Evolutionary conservation across 2,329 filamentous ascomycete genomes (phyloP), one percentile per base, ranked within the genome.

Genomic region (Claviceps cyperi): DNA sequence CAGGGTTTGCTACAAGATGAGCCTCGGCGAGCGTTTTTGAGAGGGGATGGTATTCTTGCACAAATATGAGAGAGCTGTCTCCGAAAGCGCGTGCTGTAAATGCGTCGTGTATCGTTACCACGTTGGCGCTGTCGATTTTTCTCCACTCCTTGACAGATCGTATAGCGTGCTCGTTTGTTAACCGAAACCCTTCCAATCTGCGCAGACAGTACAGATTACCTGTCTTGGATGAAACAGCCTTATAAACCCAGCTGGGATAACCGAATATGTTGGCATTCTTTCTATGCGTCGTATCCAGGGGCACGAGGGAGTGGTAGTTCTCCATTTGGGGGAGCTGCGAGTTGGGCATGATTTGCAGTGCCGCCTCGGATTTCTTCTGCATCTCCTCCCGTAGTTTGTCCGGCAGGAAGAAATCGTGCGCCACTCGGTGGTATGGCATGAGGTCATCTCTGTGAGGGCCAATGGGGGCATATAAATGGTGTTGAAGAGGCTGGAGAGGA

Each of bases 61-160:
- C 89, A 60, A 98, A 85, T 46, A 98, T 84, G 50, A 98, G 76
- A 3, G 92, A 97, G 66, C 87, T 94, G 64, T 97, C 92, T 50
- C 88, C 87, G 65, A 98, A 98, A 24, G 84, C 86, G 53, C 89
- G 76, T 13, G 88, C 94, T 0, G 92, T 98, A 60, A 98, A 98
- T 0, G 87, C 88, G 66, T 96, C 89, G 59, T 94, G 83, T 8
- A 94, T 79, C 0, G 83, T 84, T 32, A 97, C 91, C 19, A 97
- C 79, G 56, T 81, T 87, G 51, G 82, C 84, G 59, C 84, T 91
- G 60, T 79, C 77, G 46, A 98, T 78, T 52, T 85, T 80, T 61
- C 90, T 91, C 92, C 92, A 98, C 11, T 86, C 82, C 58, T 90
- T 87, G 50, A 92, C 85, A 1, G 84, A 81, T 52, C 85, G 78